phyloP scores from a whole-genome alignment of 2,329 filamentous ascomycete species.

The Domatiomyces catenatus region DNA sequence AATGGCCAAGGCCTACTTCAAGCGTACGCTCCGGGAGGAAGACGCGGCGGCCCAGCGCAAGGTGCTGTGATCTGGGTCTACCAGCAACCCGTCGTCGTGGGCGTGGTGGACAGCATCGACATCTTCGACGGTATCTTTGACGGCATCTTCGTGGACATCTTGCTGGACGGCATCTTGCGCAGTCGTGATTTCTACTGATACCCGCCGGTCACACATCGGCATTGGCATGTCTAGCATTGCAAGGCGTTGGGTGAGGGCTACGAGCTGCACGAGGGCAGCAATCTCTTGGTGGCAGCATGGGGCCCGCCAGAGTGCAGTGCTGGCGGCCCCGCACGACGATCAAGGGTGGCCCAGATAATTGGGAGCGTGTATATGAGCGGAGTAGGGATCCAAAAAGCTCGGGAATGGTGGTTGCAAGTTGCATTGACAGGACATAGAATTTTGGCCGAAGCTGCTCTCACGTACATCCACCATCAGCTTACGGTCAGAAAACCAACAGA shows the following conservation, averaged over 20 bases:
- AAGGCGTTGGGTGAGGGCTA: background rate
- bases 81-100: background rate
- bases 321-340: background rate
- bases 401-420: background rate
- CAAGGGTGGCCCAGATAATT: background rate
- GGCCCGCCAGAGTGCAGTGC: too few relatives aligned
- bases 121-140: background rate
- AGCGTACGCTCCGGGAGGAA: conserved; percentile 24
- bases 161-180: background rate
- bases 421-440: background rate
- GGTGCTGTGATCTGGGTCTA: conserved; percentile 6
- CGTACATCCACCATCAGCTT: too few relatives aligned
- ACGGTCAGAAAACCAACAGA: too few relatives aligned
- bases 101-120: background rate
- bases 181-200: background rate
- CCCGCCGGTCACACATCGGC: background rate
- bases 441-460: background rate
- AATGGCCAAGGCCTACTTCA: conserved; percentile 55
- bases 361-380: background rate
- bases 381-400: background rate
- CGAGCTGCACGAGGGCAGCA: background rate
- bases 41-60: conserved; percentile 5
- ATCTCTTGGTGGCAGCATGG: background rate
- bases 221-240: background rate
- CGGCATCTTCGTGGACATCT: background rate